These are phyloP conservation scores for Umbelopsis sp. DNA, from an alignment of 192 early-diverging fungal genomes.

Conservation along the genomic window DNA sequence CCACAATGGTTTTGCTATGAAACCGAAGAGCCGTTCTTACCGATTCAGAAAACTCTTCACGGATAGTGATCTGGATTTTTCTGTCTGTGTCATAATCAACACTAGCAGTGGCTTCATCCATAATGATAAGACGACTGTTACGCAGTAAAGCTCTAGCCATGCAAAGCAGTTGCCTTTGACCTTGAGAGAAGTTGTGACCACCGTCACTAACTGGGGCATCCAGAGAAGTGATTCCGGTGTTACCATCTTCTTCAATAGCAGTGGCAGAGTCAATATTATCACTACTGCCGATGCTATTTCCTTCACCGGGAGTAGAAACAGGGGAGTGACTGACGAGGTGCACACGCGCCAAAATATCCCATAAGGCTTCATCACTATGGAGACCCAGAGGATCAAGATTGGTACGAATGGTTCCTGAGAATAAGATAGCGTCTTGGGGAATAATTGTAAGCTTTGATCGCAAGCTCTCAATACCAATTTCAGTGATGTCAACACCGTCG, in stretches of 20 bases:
- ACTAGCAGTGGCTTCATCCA: conserved; percentile 91
- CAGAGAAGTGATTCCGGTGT: conserved; percentile 29
- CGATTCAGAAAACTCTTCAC: conserved; percentile 64
- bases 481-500: conserved; percentile 75
- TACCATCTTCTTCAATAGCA: conserved; percentile 33
- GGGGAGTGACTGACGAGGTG: conserved; percentile 15
- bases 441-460: conserved; percentile 81
- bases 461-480: conserved; percentile 80
- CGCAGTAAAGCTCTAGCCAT: conserved; percentile 75
- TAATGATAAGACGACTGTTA: conserved; percentile 64
- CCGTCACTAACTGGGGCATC: conserved; percentile 67
- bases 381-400: conserved; percentile 84
- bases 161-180: conserved; percentile 73
- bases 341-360: conserved; percentile 36
- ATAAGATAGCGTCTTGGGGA: conserved; percentile 81
- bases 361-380: conserved; percentile 67
- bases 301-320: conserved; percentile 15
- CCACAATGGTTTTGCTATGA: no score
- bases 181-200: conserved; percentile 73
- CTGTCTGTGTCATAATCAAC: conserved; percentile 86
- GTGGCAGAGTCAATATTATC: conserved; percentile 8
- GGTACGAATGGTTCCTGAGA: conserved; percentile 49
- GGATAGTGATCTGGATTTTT: conserved; percentile 86
- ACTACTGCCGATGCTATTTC: background rate
- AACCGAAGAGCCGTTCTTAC: background rate